Evolutionary conservation across 2,329 filamentous ascomycete genomes (phyloP).

Genomic region (Colletotrichum sojae): DNA sequence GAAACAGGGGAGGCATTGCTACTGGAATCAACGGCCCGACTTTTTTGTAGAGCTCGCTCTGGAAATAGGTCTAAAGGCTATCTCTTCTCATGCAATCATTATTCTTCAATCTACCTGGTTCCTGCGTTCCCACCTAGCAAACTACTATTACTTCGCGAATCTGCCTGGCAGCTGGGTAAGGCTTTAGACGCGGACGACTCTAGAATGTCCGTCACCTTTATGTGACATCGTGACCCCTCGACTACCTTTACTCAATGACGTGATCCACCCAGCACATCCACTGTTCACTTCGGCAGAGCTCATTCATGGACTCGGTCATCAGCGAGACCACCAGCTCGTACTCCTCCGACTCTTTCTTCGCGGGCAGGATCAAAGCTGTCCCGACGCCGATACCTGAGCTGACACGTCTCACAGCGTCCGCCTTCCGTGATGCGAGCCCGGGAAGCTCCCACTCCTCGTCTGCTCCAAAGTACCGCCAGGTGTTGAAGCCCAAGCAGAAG

Average conservation of each 20-base stretch:
- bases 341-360: not conserved
- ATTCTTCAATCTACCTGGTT: not conserved
- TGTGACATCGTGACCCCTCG: not conserved
- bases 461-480: not conserved
- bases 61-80: not conserved
- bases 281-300: not conserved
- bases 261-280: not conserved
- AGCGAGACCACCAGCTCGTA: not conserved
- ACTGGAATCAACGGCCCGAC: not conserved
- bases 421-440: not conserved
- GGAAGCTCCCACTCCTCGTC: not conserved
- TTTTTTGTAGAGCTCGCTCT: not conserved
- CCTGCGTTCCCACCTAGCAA: too few species aligned
- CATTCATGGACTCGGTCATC: not conserved
- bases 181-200: too few species aligned
- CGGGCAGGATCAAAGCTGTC: not conserved
- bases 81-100: not conserved
- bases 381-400: not conserved
- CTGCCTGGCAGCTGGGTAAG: too few species aligned
- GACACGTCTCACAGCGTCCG: not conserved
- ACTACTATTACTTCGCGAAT: too few species aligned
- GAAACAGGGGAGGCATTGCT: constrained; percentile 7
- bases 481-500: not conserved
- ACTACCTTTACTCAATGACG: not conserved
- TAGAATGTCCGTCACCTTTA: not conserved